Evolutionary conservation across 2,329 filamentous ascomycete species (phyloP).

Genomic region (Acephala macrosclerotiorum): DNA sequence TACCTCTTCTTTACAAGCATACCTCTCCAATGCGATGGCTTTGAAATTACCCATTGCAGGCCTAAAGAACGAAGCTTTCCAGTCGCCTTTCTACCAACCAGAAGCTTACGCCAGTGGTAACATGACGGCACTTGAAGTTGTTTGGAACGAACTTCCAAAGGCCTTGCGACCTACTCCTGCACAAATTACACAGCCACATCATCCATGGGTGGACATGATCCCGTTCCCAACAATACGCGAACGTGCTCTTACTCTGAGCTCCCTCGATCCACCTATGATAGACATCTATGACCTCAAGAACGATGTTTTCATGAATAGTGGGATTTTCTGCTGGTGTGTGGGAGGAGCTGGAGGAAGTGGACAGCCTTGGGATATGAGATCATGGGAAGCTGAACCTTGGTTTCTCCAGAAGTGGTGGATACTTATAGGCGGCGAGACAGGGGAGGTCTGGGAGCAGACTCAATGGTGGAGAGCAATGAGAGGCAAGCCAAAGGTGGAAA

Average conservation of each 20-base stretch:
- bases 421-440: conserved; percentile 32
- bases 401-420: conserved; percentile 43
- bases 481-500: neutral
- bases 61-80: neutral
- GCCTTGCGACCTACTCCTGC: conserved; percentile 41
- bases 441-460: conserved; percentile 35
- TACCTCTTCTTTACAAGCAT: conserved; percentile 4
- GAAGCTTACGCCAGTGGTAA: conserved; percentile 4
- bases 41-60: conserved; percentile 6
- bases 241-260: conserved; percentile 14
- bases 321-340: conserved; percentile 37
- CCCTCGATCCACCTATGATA: conserved; percentile 18
- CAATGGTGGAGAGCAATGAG: conserved; percentile 22
- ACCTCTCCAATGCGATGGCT: neutral
- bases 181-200: conserved; percentile 43
- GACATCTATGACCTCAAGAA: conserved; percentile 24
- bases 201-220: conserved; percentile 48
- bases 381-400: conserved; percentile 41
- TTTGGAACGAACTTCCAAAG: conserved; percentile 12
- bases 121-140: neutral
- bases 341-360: conserved; percentile 20
- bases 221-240: conserved; percentile 45
- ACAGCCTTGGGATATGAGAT: conserved; percentile 47
- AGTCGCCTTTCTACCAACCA: conserved; percentile 6
- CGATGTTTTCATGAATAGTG: conserved; percentile 26